Evolutionary conservation across 2,329 filamentous ascomycete species (phyloP).

Genomic region (Cladobotryum protrusum): DNA sequence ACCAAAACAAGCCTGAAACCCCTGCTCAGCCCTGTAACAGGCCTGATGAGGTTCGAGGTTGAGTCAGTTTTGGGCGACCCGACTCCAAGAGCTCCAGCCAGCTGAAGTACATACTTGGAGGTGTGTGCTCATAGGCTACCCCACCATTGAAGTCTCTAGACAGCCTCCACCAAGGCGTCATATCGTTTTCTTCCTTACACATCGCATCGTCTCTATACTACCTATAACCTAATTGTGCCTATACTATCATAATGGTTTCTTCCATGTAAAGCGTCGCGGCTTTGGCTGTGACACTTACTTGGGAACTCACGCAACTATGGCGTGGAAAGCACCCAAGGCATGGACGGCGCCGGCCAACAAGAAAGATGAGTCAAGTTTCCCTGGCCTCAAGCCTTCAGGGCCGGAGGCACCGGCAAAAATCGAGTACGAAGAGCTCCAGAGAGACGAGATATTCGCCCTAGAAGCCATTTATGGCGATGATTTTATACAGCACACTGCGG

Average conservation of each 20-base stretch:
- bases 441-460: slow-evolving; percentile 80
- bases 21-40: slow-evolving; percentile 10
- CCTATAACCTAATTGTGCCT: no score
- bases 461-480: slow-evolving; percentile 87
- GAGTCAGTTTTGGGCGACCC: not conserved
- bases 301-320: slow-evolving; percentile 38
- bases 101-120: no score
- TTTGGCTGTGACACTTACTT: slow-evolving; percentile 45
- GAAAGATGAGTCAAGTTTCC: slow-evolving; percentile 45
- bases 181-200: slow-evolving; percentile 5
- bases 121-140: not conserved
- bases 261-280: slow-evolving; percentile 46
- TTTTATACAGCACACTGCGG: slow-evolving; percentile 66
- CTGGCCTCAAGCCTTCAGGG: slow-evolving; percentile 42
- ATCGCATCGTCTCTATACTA: not conserved
- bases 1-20: slow-evolving; percentile 1
- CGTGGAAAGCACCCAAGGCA: slow-evolving; percentile 42
- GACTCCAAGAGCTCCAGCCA: not conserved
- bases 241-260: slow-evolving; percentile 36
- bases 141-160: slow-evolving; percentile 4
- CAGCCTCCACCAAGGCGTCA: not conserved
- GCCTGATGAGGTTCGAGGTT: not conserved
- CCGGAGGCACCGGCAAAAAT: slow-evolving; percentile 40
- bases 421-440: slow-evolving; percentile 77
- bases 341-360: slow-evolving; percentile 43